Conservation (phyloP, 1,139 yeast genomes). For the Taphrina flavorubra region DNA sequence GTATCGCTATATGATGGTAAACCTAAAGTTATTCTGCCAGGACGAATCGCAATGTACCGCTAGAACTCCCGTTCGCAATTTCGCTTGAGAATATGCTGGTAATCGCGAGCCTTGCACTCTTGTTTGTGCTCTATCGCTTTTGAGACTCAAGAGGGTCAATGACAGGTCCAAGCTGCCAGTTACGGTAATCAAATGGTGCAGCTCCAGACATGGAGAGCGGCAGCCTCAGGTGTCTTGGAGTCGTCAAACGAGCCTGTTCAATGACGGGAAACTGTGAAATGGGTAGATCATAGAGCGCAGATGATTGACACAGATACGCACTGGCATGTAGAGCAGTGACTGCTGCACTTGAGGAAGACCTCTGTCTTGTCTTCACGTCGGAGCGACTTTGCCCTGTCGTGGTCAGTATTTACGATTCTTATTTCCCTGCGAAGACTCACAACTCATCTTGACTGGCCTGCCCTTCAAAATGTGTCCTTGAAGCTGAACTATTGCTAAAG, state of each 20-base stretch:
- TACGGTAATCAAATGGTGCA: not conserved
- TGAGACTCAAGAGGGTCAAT: not conserved
- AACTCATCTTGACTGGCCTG: conserved; percentile 79
- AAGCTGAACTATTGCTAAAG: conserved; percentile 81
- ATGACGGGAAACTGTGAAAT: not conserved
- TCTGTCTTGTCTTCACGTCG: conserved; percentile 1
- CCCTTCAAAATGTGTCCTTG: conserved; percentile 79
- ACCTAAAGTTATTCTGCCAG: not conserved
- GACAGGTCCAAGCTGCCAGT: not conserved
- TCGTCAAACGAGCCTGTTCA: conserved; percentile 1
- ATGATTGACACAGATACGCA: not conserved
- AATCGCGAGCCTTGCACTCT: too few relatives aligned
- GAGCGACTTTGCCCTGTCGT: conserved; percentile 4
- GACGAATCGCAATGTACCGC: not conserved
- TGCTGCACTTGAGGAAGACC: not conserved
- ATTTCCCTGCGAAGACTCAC: conserved; percentile 49
- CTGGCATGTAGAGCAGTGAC: not conserved
- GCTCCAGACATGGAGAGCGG: not conserved
- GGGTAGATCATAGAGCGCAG: not conserved
- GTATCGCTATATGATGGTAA: not conserved
- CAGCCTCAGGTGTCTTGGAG: not conserved
- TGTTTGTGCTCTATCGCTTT: too few relatives aligned
- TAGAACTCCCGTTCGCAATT: not conserved
- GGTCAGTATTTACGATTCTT: not conserved
- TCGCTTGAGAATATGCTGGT: not conserved